Base-by-base conservation (phyloP, 495 filamentous ascomycete species). In the Trichocladium uniseriatum region DNA sequence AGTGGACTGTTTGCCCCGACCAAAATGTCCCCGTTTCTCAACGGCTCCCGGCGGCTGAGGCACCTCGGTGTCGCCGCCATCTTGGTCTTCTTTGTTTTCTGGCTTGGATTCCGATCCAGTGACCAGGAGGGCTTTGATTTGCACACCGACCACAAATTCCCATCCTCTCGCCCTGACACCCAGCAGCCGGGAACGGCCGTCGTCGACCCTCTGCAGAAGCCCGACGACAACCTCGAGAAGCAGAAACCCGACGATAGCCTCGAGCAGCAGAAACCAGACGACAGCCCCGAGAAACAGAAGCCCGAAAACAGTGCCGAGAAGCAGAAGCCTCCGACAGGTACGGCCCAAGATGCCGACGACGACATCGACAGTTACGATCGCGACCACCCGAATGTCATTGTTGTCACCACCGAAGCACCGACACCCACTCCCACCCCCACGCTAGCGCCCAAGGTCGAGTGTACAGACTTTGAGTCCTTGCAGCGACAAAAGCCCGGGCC, bases 401-500 rank as follows among this genome's bases (percentile, higher is more conserved):
- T 27, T 8, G 24, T 27, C 24, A 4, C 20, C 11, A 22, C 48
- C 19, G 43, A 16, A 16, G 32, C 32, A 18, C 19, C 43, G 15
- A 32, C 15, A 40, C 21, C 34, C 29, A 5, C 24, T 36, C 0
- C 55, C 13, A 21, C 47, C 7, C 36, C 47, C 14, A 18, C 22
- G 7, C 22, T 46, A 15, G n/a, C 22, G 10, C 22, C 50, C 24
- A 29, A 39, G 13, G 24, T 19, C 32, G 27, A 45, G 5, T 64
- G 61, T 37, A 5, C 38, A 19, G 20, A 18, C 40, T 63, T 65
- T 31, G 55, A 63, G 32, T 0, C 16, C 10, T 34, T 57, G 20
- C 61, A 64, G 29, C 14, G 24, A 2, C 15, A 41, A 52, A 56
- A 43, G 28, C 65, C 73, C 15, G 60, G 56, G 8, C 69, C 71